phyloP scores from a whole-genome alignment of 2,329 filamentous ascomycete species.

The Pseudodiploospora longispora region DNA sequence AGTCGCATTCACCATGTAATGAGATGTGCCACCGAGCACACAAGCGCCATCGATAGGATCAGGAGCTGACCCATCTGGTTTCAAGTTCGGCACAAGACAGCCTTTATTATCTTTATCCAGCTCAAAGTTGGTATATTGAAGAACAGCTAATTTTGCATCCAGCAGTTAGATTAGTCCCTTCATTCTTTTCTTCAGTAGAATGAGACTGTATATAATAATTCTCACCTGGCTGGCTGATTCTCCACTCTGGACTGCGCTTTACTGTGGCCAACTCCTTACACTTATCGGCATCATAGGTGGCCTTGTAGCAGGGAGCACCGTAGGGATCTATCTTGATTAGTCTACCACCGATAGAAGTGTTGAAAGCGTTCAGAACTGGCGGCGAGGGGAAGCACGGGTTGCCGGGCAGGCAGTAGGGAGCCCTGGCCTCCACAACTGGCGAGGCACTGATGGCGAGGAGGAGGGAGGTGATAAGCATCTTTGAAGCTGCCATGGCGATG shows the following conservation, averaged over 20 bases:
- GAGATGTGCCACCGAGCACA: not conserved
- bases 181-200: too few relatives aligned
- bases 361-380: not conserved
- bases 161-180: too few relatives aligned
- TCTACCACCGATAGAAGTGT: not conserved
- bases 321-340: conserved; percentile 1
- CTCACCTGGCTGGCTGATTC: not conserved
- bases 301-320: conserved; percentile 1
- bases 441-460: too few relatives aligned
- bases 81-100: conserved; percentile 1
- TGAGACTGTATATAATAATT: not conserved
- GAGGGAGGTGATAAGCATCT: too few relatives aligned
- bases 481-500: too few relatives aligned
- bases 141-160: not conserved
- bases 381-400: not conserved
- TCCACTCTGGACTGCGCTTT: not conserved
- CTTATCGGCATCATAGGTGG: conserved; percentile 2
- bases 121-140: conserved; percentile 2
- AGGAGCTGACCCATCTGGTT: conserved; percentile 1
- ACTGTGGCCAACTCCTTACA: not conserved
- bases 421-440: not conserved
- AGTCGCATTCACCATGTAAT: conserved; percentile 4
- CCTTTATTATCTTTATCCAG: not conserved
- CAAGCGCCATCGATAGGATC: not conserved
- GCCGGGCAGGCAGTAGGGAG: conserved; percentile 3